A percentile compares a stretch with the other conserved stretches of the same genome.
Conservation (phyloP, 2,329 filamentous ascomycete species). For the Tolypocladium amazonense region DNA sequence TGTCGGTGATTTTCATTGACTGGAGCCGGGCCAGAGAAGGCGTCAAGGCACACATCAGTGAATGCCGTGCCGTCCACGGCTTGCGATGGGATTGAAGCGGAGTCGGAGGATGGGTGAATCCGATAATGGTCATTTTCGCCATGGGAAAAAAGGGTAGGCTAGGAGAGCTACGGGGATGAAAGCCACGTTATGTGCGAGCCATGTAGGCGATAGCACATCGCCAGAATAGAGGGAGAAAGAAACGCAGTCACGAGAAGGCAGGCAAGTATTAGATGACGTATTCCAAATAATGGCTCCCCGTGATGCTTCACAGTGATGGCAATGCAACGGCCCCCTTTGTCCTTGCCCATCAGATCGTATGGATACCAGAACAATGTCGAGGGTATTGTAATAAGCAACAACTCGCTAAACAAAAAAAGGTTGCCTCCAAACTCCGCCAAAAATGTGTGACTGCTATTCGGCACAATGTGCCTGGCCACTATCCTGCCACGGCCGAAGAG, state of each 20-base stretch:
- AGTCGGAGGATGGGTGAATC: background rate
- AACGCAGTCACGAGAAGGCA: background rate
- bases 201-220: background rate
- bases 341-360: background rate
- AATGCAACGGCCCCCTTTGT: background rate
- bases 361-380: background rate
- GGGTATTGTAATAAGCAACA: background rate
- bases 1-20: background rate
- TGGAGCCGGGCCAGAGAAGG: background rate
- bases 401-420: background rate
- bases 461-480: background rate
- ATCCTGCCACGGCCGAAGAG: background rate
- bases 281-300: background rate
- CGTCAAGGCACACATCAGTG: background rate
- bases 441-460: background rate
- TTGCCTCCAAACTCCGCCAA: background rate
- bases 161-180: background rate
- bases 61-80: background rate
- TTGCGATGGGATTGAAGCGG: background rate
- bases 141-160: background rate
- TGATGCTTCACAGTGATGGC: background rate
- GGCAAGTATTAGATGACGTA: background rate
- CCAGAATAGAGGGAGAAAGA: background rate
- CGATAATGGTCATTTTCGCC: background rate
- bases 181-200: background rate